Percentiles rank a stretch among this genome's conserved stretches.
Evolutionary conservation across 1,284 basidiomycete species (phyloP).

Genomic region (Ceratobasidium sp.): DNA sequence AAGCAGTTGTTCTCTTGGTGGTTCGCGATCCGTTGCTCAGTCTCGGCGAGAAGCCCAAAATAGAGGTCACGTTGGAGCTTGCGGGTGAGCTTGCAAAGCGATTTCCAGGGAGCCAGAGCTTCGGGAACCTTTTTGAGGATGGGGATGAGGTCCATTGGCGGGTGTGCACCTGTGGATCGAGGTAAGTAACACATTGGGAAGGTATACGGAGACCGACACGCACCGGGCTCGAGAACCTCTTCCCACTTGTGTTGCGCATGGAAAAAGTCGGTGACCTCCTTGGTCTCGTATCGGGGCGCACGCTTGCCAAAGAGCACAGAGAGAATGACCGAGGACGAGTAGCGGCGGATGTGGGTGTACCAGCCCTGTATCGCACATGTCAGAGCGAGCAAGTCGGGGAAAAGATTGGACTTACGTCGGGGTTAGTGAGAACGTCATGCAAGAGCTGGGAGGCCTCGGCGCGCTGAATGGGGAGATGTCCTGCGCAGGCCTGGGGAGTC

Average conservation of each 20-base stretch:
- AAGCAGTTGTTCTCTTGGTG: slow-evolving; percentile 51
- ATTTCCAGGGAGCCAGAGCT: slow-evolving; percentile 55
- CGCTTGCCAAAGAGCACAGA: slow-evolving; percentile 55
- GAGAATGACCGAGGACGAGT: slow-evolving; percentile 52
- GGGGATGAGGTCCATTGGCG: slow-evolving; percentile 55
- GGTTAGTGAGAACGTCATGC: slow-evolving; percentile 53
- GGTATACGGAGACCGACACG: slow-evolving; percentile 13
- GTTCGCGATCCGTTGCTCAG: slow-evolving; percentile 46
- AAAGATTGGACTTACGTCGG: slow-evolving; percentile 51
- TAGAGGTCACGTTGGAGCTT: slow-evolving; percentile 51
- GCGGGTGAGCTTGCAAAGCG: slow-evolving; percentile 49
- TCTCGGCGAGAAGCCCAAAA: slow-evolving; percentile 50
- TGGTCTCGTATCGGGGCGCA: slow-evolving; percentile 51
- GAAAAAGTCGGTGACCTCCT: slow-evolving; percentile 52
- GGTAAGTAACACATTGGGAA: not conserved
- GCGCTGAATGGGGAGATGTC: slow-evolving; percentile 52
- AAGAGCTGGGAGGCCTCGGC: slow-evolving; percentile 56
- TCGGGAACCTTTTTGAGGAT: slow-evolving; percentile 55
- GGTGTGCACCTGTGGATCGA: slow-evolving; percentile 40
- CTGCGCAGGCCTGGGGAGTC: slow-evolving; percentile 50
- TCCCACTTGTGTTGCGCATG: slow-evolving; percentile 52
- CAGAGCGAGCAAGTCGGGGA: not conserved
- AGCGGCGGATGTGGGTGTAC: slow-evolving; percentile 52
- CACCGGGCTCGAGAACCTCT: slow-evolving; percentile 53
- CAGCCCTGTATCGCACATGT: slow-evolving; percentile 50